Base-by-base conservation (phyloP, 129 eudicot genomes). In the Silybum marianum region DNA sequence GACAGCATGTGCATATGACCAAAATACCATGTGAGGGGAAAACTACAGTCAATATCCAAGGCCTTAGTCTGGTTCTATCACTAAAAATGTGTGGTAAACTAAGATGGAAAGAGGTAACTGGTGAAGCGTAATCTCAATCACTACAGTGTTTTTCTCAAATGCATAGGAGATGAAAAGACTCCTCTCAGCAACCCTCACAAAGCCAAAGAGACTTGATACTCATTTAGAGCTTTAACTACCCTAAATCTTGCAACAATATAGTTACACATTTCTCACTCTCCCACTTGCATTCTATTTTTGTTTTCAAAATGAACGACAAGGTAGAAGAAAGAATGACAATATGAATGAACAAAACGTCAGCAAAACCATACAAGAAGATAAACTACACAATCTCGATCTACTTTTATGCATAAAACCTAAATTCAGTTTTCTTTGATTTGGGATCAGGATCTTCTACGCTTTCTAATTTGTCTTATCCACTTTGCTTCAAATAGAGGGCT, bases 311-410 rank as follows among this genome's bases (percentile, higher is more conserved):
- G 63, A 16, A 51, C 5, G 63, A 51, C 19, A 51, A 51, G 62
- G 62, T 51, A 16, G 62, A 51, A 48, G 62, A 51, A 51, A 7
- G 19, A 40, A 51, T 2, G 10, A 51, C 12, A 19, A 62, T 62
- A 21, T 62, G 69, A 62, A 21, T 62, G 69, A n/a, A 19, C 69
- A 51, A 62, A 62, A n/a, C 13, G 69, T 8, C 69, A 19, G 69
- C 12, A 62, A 62, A n/a, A 21, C 10, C 18, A 60, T 60, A 60
- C 67, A 60, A 60, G 62, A 51, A 13, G 67, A 60, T 62, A 62
- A 62, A 62, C 69, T 62, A 62, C 69, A 62, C 26, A 62, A 62
- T 19, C 69, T n/a, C 69, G 22, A n/a, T n/a, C 69, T 62, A n/a
- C 26, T 62, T 60, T 21, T 62, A 7, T 62, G 69, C 69, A 62